Percentiles rank a stretch among this genome's conserved stretches.
Conservation (phyloP, 2,329 filamentous ascomycete genomes). For the Nigrospora oryzae region DNA sequence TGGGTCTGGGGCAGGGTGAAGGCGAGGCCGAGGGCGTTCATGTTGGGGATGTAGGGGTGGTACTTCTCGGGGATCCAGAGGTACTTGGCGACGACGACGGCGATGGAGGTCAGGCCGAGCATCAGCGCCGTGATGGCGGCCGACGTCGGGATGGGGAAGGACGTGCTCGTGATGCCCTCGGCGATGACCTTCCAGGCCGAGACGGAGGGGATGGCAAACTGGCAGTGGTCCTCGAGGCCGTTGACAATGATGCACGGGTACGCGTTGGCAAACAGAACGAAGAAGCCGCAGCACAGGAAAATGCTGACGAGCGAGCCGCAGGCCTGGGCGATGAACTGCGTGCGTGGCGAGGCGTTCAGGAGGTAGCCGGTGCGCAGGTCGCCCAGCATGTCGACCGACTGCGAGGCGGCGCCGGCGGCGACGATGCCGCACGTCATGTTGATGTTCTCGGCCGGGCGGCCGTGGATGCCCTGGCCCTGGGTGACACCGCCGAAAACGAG, state of each 20-base stretch:
- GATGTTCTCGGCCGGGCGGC: constrained; percentile 48
- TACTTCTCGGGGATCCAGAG: constrained; percentile 46
- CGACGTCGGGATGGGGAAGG: constrained; percentile 45
- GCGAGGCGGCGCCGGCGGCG: constrained; percentile 46
- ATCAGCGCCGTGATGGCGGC: constrained; percentile 52
- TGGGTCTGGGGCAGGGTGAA: constrained; percentile 49
- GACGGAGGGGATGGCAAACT: constrained; percentile 55
- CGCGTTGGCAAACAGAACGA: constrained; percentile 58
- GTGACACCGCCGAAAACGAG: constrained; percentile 60
- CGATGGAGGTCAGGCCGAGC: constrained; percentile 35
- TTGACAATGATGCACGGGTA: constrained; percentile 58
- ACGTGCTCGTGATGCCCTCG: constrained; percentile 49
- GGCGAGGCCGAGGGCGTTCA: constrained; percentile 52
- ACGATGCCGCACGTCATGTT: constrained; percentile 57
- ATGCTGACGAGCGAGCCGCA: constrained; percentile 55
- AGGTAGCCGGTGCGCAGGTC: constrained; percentile 64
- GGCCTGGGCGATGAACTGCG: constrained; percentile 59
- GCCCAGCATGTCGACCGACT: constrained; percentile 43
- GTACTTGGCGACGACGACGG: constrained; percentile 44
- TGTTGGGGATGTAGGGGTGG: constrained; percentile 49
- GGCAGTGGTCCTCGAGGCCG: constrained; percentile 35
- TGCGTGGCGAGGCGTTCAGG: constrained; percentile 52
- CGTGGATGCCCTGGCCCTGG: constrained; percentile 37
- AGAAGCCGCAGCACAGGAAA: constrained; percentile 59
- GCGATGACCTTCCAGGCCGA: constrained; percentile 59